Evolutionary conservation across 768 basidiomycete genomes (phyloP).

Genomic region (Austroboletus eburneus): DNA sequence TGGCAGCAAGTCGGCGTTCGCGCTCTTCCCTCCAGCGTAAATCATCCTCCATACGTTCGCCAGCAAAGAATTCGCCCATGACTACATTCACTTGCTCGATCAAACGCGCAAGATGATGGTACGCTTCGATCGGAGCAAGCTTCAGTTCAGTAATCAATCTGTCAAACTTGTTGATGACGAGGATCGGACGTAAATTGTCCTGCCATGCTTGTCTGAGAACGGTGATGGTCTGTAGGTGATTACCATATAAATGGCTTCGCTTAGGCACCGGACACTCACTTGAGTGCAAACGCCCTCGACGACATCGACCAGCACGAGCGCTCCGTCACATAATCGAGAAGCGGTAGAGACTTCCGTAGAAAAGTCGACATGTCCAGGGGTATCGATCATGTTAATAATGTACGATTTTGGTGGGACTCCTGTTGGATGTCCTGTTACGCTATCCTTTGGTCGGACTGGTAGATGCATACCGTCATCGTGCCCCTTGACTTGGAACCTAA

Average conservation of each 20-base stretch:
- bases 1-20: constrained; percentile 71
- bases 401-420: constrained; percentile 64
- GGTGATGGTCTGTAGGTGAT: constrained; percentile 70
- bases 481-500: constrained; percentile 81
- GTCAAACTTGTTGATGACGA: constrained; percentile 97
- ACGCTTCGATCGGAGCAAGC: constrained; percentile 85
- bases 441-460: constrained; percentile 1
- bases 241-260: not conserved
- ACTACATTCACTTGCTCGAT: constrained; percentile 98
- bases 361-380: constrained; percentile 98
- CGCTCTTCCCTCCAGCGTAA: constrained; percentile 90
- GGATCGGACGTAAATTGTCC: constrained; percentile 81
- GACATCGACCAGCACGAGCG: constrained; percentile 91
- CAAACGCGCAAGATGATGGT: constrained; percentile 88
- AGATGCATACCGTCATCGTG: constrained; percentile 55
- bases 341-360: constrained; percentile 96
- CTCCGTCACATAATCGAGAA: constrained; percentile 90
- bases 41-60: constrained; percentile 96
- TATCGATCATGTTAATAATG: constrained; percentile 94
- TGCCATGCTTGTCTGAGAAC: constrained; percentile 94
- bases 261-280: constrained; percentile 42
- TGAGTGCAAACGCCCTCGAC: constrained; percentile 99
- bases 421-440: constrained; percentile 35
- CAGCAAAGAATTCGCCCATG: constrained; percentile 94
- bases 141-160: constrained; percentile 91